Evolutionary conservation across 768 basidiomycete species (phyloP).

Genomic region (Lanmaoa rubissima): DNA sequence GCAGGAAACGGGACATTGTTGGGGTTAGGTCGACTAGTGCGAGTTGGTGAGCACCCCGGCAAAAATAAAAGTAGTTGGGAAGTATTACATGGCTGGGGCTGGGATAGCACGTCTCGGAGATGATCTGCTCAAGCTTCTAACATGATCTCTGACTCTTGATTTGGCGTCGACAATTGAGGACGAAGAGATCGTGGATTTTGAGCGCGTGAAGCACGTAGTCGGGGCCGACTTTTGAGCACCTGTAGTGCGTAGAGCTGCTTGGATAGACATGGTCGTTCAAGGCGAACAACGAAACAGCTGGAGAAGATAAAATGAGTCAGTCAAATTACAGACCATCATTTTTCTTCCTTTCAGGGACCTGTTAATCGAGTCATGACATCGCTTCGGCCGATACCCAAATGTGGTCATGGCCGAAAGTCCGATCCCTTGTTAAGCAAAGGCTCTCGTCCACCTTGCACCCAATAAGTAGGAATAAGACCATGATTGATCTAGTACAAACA

Average conservation of each 20-base stretch:
- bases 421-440: slow-evolving; percentile 2
- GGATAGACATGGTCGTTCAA: slow-evolving; percentile 40
- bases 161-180: slow-evolving; percentile 74
- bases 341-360: slow-evolving; percentile 6
- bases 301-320: slow-evolving; percentile 4
- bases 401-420: slow-evolving; percentile 22
- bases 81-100: slow-evolving; percentile 58
- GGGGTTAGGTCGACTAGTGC: slow-evolving; percentile 49
- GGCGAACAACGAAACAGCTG: slow-evolving; percentile 10
- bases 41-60: slow-evolving; percentile 40
- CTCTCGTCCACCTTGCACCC: neutral
- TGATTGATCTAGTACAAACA: neutral
- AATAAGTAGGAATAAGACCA: neutral
- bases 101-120: slow-evolving; percentile 58
- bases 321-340: neutral
- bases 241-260: slow-evolving; percentile 42
- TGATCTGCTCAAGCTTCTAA: slow-evolving; percentile 70
- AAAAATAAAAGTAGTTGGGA: neutral
- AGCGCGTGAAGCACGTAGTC: slow-evolving; percentile 40
- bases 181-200: slow-evolving; percentile 49
- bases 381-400: slow-evolving; percentile 28
- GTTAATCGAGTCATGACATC: slow-evolving; percentile 21
- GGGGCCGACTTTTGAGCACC: slow-evolving; percentile 37
- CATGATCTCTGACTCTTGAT: slow-evolving; percentile 75
- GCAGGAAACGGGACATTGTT: slow-evolving; percentile 37